Evolutionary conservation across 345 rosid genomes (phyloP).

Genomic region (Ceriops decandra): DNA sequence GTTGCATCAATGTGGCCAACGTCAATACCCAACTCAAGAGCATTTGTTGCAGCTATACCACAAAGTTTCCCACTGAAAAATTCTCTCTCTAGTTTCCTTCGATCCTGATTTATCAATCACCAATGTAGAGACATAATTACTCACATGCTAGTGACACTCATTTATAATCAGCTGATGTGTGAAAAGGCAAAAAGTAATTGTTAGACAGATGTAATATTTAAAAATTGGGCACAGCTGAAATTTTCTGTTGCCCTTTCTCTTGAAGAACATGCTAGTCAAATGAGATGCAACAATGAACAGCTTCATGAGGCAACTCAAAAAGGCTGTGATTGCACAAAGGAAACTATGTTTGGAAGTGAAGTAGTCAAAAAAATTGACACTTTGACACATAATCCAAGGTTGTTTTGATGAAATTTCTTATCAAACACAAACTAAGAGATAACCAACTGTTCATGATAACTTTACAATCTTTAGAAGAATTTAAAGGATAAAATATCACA

Average conservation of each 20-base stretch:
- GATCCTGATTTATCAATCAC: constrained; percentile 45
- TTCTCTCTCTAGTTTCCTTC: constrained; percentile 80
- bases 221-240: background rate
- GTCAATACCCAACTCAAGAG: constrained; percentile 96
- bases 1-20: constrained; percentile 94
- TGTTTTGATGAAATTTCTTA: background rate
- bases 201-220: background rate
- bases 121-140: constrained; percentile 15
- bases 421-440: background rate
- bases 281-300: background rate
- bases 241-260: background rate
- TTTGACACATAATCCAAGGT: background rate
- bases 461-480: background rate
- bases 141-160: background rate
- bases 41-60: constrained; percentile 94
- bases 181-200: background rate
- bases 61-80: constrained; percentile 80
- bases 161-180: background rate
- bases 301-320: constrained; percentile 6
- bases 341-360: background rate
- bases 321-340: background rate
- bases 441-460: background rate
- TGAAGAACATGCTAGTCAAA: background rate
- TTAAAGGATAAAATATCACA: too few relatives aligned
- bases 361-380: background rate